phyloP scores from a whole-genome alignment of 768 basidiomycete species.

The Rubroboletus satanas region DNA sequence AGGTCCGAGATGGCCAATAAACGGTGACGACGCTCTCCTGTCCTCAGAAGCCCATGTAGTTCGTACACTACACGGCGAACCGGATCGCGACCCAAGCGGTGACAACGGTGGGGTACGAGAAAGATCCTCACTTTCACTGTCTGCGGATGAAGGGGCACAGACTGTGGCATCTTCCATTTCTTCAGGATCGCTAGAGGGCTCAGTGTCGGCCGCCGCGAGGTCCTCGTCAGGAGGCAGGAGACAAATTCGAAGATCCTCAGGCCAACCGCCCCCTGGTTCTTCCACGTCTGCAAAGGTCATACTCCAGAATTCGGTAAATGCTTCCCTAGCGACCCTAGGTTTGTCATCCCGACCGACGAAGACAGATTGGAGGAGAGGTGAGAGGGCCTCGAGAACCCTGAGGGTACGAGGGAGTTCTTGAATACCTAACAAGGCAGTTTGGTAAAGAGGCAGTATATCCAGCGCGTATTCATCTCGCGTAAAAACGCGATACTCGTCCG shows the following conservation, averaged over 20 bases:
- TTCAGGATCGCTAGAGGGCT: constrained; percentile 26
- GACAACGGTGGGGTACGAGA: constrained; percentile 10
- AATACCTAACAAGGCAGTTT: constrained; percentile 51
- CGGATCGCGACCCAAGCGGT: neutral
- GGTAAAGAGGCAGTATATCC: constrained; percentile 63
- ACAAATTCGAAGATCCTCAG: constrained; percentile 40
- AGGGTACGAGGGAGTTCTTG: constrained; percentile 42
- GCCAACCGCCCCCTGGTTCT: constrained; percentile 52
- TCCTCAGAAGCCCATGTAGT: neutral
- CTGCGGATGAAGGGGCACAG: constrained; percentile 1
- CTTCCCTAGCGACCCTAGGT: constrained; percentile 40
- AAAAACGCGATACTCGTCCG: constrained; percentile 53
- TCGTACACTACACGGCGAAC: constrained; percentile 3
- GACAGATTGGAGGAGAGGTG: constrained; percentile 51
- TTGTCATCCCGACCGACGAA: constrained; percentile 52
- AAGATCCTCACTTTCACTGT: constrained; percentile 4
- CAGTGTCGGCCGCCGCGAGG: constrained; percentile 4
- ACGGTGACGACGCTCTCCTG: constrained; percentile 10
- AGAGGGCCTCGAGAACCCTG: constrained; percentile 44
- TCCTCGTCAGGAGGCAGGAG: constrained; percentile 16
- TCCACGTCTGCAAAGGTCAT: constrained; percentile 39
- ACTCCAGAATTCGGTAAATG: constrained; percentile 65
- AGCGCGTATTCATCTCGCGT: constrained; percentile 51
- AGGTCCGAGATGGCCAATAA: constrained; percentile 28
- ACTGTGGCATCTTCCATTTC: constrained; percentile 16